Evolutionary conservation across 805 yeast species (phyloP), one percentile per base, ranked within the genome.

Genomic region (Candida maesae): DNA sequence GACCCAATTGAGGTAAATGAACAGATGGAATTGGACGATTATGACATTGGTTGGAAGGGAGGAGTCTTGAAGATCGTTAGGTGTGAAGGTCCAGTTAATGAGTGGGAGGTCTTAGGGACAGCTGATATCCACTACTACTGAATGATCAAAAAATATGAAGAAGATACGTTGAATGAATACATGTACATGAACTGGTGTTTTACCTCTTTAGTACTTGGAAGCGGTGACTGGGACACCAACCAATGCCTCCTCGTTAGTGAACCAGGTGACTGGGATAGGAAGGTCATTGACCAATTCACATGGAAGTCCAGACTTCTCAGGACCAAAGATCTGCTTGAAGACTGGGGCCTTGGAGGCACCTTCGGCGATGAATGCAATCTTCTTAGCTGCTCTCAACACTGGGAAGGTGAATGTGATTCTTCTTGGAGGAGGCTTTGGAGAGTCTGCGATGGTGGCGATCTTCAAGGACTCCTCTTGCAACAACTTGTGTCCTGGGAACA

Each of bases 381-480:
- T 45, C 15, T 51, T 49, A n/a, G 70, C 55, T 9, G 57, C 49
- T 39, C 68, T 71, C 52, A 89, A 71, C 4, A 82, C 81, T 6
- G 91, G 90, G 64, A 86, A 78, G 6, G 96, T 89, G 60, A 89
- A 70, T 3, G 96, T 86, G 64, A 89, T 84, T 70, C 97, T 79
- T 70, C 90, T 80, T 61, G 90, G 81, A 30, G 97, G 97, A 24
- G 95, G 95, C 65, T 90, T 90, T 61, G 96, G 96, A 10, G 95
- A 84, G 60, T 89, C 91, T 37, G 73, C 70, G 47, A 90, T 76
- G 55, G 77, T 65, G 9, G 90, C 78, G 42, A 89, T 81, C 31
- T 64, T 61, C 45, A 70, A 66, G 9, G 59, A 36, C 20, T 65
- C 60, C 58, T 83, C 91, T 27, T 72, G 49, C 42, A 89, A 69